A percentile compares a stretch with the other conserved stretches of the same genome.
These are phyloP conservation scores for Suillus subaureus DNA, from an alignment of 768 basidiomycete genomes.

Conservation along the genomic window DNA sequence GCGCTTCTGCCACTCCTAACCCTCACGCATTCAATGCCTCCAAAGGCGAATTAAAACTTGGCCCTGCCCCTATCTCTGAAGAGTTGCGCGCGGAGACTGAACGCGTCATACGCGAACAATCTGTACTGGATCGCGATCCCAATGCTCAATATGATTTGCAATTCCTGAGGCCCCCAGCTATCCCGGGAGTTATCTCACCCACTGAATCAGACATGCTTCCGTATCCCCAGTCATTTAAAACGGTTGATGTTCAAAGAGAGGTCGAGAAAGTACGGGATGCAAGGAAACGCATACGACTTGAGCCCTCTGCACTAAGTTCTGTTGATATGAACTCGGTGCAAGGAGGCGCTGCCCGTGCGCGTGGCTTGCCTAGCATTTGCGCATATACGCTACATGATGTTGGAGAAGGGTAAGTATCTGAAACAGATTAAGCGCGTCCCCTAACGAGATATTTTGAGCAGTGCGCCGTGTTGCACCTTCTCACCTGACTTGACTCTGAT, in stretches of 20 bases:
- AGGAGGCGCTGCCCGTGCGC: slow-evolving; percentile 51
- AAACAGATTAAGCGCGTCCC: slow-evolving; percentile 4
- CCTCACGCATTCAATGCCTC: slow-evolving; percentile 75
- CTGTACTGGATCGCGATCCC: slow-evolving; percentile 71
- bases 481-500: slow-evolving; percentile 90
- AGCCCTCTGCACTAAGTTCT: slow-evolving; percentile 64
- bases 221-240: slow-evolving; percentile 80
- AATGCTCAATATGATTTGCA: slow-evolving; percentile 67
- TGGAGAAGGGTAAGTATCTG: slow-evolving; percentile 79
- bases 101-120: slow-evolving; percentile 79
- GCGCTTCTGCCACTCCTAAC: slow-evolving; percentile 49
- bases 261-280: slow-evolving; percentile 88
- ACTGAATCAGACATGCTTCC: slow-evolving; percentile 76
- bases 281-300: slow-evolving; percentile 88
- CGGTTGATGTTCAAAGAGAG: slow-evolving; percentile 87
- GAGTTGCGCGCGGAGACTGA: slow-evolving; percentile 82
- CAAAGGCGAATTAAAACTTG: slow-evolving; percentile 82
- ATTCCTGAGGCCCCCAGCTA: slow-evolving; percentile 48
- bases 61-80: slow-evolving; percentile 76
- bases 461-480: slow-evolving; percentile 84
- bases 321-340: slow-evolving; percentile 63
- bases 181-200: slow-evolving; percentile 63
- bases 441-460: slow-evolving; percentile 34
- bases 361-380: slow-evolving; percentile 89
- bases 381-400: slow-evolving; percentile 94